Conservation (phyloP, 495 filamentous ascomycete genomes). For the Pyrenula aspistea region DNA sequence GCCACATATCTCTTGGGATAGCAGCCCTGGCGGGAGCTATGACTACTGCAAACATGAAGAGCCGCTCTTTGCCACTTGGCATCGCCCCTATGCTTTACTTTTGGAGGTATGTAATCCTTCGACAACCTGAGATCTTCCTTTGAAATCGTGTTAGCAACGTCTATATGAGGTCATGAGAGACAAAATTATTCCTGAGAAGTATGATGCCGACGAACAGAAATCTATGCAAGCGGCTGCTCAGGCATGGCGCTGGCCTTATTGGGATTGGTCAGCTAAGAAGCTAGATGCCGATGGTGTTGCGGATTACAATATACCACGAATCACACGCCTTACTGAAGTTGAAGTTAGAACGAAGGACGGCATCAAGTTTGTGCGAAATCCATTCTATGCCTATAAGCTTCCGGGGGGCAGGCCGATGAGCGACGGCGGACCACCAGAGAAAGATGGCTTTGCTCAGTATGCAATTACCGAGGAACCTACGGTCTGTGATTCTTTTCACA, state of each 20-base stretch:
- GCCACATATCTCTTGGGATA: neutral
- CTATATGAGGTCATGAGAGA: neutral
- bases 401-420: neutral
- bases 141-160: too few species aligned
- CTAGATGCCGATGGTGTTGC: neutral
- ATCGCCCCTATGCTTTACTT: slow-evolving; percentile 3
- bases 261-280: neutral
- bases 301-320: neutral
- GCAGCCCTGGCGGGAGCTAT: neutral
- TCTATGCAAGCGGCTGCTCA: too few species aligned
- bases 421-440: neutral
- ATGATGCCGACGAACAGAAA: too few species aligned
- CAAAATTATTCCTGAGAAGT: neutral
- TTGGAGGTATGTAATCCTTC: too few species aligned
- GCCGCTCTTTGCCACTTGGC: slow-evolving; percentile 2
- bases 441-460: neutral
- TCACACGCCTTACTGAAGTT: neutral
- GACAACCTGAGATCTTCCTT: too few species aligned
- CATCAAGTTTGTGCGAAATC: neutral
- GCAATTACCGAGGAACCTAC: neutral
- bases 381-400: neutral
- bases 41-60: slow-evolving; percentile 1
- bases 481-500: neutral
- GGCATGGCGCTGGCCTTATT: neutral
- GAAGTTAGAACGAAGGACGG: neutral